Base-by-base conservation (phyloP, 2,329 filamentous ascomycete genomes). In the Periglandula ipomoeae region DNA sequence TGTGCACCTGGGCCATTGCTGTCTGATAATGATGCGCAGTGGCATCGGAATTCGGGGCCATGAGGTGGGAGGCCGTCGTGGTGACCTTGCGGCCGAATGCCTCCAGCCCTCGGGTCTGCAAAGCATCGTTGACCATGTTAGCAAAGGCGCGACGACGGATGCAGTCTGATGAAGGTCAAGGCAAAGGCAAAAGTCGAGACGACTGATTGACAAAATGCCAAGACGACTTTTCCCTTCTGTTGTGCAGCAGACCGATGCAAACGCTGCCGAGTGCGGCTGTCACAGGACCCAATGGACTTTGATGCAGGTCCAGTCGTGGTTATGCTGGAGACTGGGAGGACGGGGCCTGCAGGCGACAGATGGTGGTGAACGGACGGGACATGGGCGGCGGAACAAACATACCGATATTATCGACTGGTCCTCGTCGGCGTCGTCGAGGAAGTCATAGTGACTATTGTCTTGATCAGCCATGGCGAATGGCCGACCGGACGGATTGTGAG, bases 11-110 rank as follows among this genome's bases (percentile, higher is more conserved):
- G 60, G 78, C 83, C 76, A 98, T 85, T 54, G 93, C 91, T 68
- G 76, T 82, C 62, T 93, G 84, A 68, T 96, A 97, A 67, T 89
- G 85, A 64, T 75, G 63, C 69, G 75, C 59, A 61, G 73, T 58
- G 64, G 75, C 66, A 60, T 69, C 67, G 57, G 70, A 63, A 50
- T 80, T 69, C 42, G 84, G 81, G 40, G 79, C 84, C 61, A 97
- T 95, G 57, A 98, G 76, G 66, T 95, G 89, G 61, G 82, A 87
- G 49, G 93, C 93, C 19, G 93, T 97, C 24, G 89, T 89, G 26
- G 90, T 93, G 54, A 97, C 89, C 70, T 96, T 98, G 63, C 91
- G 84, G 57, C 89, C 82, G 68, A 98, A 96, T 48, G 88, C 87
- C 70, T 96, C 90, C 59, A 97, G 73, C 55, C 93, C 87, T 59